Conservation (phyloP, 2,329 filamentous ascomycete species). For the Teratosphaeria viscida region DNA sequence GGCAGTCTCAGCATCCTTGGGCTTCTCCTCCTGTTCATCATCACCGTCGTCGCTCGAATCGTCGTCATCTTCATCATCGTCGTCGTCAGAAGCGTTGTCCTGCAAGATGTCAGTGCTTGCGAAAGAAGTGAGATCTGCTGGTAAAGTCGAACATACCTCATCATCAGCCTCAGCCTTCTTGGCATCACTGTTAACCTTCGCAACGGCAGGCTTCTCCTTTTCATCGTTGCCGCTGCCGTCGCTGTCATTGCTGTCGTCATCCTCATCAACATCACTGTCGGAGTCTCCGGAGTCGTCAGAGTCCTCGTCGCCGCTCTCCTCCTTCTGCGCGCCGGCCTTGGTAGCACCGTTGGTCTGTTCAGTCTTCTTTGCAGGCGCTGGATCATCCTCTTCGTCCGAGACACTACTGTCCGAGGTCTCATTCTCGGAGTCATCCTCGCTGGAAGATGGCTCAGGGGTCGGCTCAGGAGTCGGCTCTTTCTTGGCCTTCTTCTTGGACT, state of each 20-base stretch:
- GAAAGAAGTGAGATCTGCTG: not conserved
- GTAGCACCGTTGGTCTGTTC: slow-evolving; percentile 20
- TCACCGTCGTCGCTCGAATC: slow-evolving; percentile 23
- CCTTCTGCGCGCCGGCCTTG: slow-evolving; percentile 9
- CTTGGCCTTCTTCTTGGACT: slow-evolving; percentile 37
- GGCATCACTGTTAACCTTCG: slow-evolving; percentile 2
- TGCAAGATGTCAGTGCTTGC: not conserved
- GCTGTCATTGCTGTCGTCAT: slow-evolving; percentile 17
- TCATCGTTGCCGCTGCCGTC: slow-evolving; percentile 14
- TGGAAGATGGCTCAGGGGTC: slow-evolving; percentile 34
- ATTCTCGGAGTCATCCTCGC: slow-evolving; percentile 15
- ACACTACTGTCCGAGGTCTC: not conserved
- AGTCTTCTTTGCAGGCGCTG: slow-evolving; percentile 6
- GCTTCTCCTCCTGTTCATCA: slow-evolving; percentile 31
- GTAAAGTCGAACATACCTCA: not conserved
- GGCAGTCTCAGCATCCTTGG: slow-evolving; percentile 31
- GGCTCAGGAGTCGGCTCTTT: slow-evolving; percentile 38
- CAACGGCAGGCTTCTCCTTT: not conserved
- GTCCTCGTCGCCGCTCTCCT: slow-evolving; percentile 13
- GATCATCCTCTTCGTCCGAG: not conserved
- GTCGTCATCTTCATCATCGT: slow-evolving; percentile 11
- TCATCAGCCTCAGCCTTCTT: slow-evolving; percentile 1
- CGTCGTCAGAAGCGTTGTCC: slow-evolving; percentile 6
- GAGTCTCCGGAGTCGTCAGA: slow-evolving; percentile 17
- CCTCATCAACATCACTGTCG: slow-evolving; percentile 22